Base-by-base conservation (phyloP, 73 alveolate species). In the Paramecium pentaurelia region DNA sequence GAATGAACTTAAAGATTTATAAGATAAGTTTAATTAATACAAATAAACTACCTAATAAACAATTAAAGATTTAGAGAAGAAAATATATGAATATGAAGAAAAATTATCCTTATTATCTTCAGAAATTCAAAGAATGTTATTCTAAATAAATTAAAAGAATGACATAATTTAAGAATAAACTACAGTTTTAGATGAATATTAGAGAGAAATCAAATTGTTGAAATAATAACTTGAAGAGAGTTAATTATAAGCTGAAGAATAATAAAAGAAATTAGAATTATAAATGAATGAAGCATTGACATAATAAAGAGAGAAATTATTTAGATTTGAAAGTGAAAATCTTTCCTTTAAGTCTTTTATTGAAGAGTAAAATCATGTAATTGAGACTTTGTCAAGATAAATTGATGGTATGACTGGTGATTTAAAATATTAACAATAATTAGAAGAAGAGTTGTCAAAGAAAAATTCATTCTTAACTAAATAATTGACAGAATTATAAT, bases 141-240 rank as follows among this genome's bases (percentile, higher is more conserved):
- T 80, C 27, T 80, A 80, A 80, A 42, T 49, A 0, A 80, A 80
- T 80, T 47, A 80, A 49, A 80, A 80, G 91, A 80, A 80, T 80
- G 91, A 80, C 12, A 28, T 45, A 80, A 25, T 80, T 6, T 49
- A 80, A 80, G 91, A 80, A 47, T 27, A 80, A 28, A 47, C 77
- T n/a, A 42, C 14, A 25, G 27, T 27, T 0, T 45, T 44, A 14
- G 91, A 80, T 80, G 91, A 80, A 20, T 18, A 80, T n/a, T 20
- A 60, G 40, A 30, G 40, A 75, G 38, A 42, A 38, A 75, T 42
- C 40, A 9, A 75, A 37, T 11, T 4, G 47, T 6, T 75, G 3
- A 10, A 42, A 75, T 37, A 2, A 11, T 32, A 64, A 64, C 12
- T 64, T 3, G 10, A 28, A 28, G 20, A 12, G 28, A 12, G 8